Percentiles rank a stretch among this genome's conserved stretches.
Conservation (phyloP, 2,329 filamentous ascomycete species). For the Penicillium psychrosexuale region DNA sequence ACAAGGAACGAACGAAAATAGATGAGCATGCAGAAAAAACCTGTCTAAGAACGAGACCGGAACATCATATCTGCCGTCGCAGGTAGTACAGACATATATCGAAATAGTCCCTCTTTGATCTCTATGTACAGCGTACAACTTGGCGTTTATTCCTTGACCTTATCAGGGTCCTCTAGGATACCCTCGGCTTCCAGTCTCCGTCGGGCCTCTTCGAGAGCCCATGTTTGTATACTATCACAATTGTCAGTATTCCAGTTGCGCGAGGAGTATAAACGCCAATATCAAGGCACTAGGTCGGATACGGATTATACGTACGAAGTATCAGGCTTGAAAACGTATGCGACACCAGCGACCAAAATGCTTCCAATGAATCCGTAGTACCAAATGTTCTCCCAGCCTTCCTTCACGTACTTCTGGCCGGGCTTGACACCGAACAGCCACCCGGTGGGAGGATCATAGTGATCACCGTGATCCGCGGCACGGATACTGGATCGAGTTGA, state of each 20-base stretch:
- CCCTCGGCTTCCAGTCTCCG: slow-evolving; percentile 94
- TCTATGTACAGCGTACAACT: slow-evolving; percentile 43
- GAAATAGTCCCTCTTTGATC: slow-evolving; percentile 32
- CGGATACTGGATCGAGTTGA: slow-evolving; percentile 41
- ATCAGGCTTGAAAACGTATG: slow-evolving; percentile 95
- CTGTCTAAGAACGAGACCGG: slow-evolving; percentile 35
- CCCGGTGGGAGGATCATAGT: slow-evolving; percentile 85
- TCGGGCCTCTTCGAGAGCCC: slow-evolving; percentile 95
- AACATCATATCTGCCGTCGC: slow-evolving; percentile 30
- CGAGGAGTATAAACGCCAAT: neutral
- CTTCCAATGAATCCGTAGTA: slow-evolving; percentile 81
- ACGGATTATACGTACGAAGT: slow-evolving; percentile 72
- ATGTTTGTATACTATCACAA: slow-evolving; percentile 83
- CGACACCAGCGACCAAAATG: slow-evolving; percentile 68
- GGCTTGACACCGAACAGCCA: slow-evolving; percentile 95
- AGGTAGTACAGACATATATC: slow-evolving; percentile 31
- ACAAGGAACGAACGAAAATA: slow-evolving; percentile 26
- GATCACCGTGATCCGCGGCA: slow-evolving; percentile 61
- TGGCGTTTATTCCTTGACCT: slow-evolving; percentile 48
- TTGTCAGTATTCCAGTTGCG: slow-evolving; percentile 19
- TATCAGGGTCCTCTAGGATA: slow-evolving; percentile 75
- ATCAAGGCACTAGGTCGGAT: neutral
- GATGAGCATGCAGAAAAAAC: slow-evolving; percentile 31
- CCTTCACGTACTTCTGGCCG: slow-evolving; percentile 90
- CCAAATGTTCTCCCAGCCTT: slow-evolving; percentile 91